These are phyloP conservation scores for Lodderomyces oxycetoniae DNA, from an alignment of 1,139 yeast genomes.

Conservation along the genomic window DNA sequence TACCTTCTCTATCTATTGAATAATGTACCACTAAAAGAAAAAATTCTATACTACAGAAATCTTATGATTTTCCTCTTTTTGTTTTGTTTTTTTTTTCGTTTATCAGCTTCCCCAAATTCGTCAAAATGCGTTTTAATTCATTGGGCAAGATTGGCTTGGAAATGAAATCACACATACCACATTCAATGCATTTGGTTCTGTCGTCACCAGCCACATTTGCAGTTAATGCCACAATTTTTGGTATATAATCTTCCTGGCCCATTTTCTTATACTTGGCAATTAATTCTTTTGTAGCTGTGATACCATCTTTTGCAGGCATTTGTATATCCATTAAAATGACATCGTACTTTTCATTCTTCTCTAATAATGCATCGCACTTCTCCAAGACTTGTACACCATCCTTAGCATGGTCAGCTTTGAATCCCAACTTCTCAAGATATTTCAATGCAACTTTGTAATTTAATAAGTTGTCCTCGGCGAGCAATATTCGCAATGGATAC, in stretches of 20 bases:
- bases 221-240: conserved; percentile 49
- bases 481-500: conserved; percentile 41
- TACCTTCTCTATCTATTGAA: too few relatives aligned
- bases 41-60: background rate
- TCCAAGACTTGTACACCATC: conserved; percentile 48
- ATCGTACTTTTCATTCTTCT: conserved; percentile 37
- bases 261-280: conserved; percentile 20
- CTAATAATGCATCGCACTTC: conserved; percentile 25
- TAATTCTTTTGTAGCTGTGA: conserved; percentile 38
- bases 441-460: conserved; percentile 49
- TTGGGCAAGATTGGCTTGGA: conserved; percentile 53
- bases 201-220: conserved; percentile 59
- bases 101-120: conserved; percentile 12
- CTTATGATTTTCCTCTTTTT: background rate
- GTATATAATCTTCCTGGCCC: conserved; percentile 27
- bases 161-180: conserved; percentile 55
- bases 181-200: conserved; percentile 40
- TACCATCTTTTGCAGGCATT: conserved; percentile 52
- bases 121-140: conserved; percentile 34
- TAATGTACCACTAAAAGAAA: too few relatives aligned
- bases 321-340: conserved; percentile 52
- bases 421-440: conserved; percentile 50
- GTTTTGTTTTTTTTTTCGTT: conserved; percentile 4
- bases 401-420: conserved; percentile 50
- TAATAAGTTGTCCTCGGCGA: conserved; percentile 52